A percentile compares a stretch with the other conserved stretches of the same genome.
These are phyloP conservation scores for Penicillium turbatum DNA, from an alignment of 495 filamentous ascomycete species.

Conservation along the genomic window DNA sequence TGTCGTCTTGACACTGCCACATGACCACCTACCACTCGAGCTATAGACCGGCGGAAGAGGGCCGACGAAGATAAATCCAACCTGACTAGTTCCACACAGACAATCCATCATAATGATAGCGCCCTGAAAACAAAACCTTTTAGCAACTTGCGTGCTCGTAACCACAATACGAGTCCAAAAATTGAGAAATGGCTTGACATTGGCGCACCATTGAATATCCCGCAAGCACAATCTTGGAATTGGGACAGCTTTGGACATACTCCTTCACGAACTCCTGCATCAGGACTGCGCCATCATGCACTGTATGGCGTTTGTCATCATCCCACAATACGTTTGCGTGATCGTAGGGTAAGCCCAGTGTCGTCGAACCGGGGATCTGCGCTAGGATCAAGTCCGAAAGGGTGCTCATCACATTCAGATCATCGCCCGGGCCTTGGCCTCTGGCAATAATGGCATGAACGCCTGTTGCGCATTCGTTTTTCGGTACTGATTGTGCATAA, in stretches of 20 bases:
- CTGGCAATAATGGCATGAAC: slow-evolving; percentile 28
- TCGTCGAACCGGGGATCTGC: slow-evolving; percentile 25
- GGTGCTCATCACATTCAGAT: slow-evolving; percentile 25
- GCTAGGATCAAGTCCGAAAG: slow-evolving; percentile 24
- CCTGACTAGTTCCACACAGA: slow-evolving; percentile 27
- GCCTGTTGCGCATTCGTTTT: slow-evolving; percentile 21
- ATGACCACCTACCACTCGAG: slow-evolving; percentile 13
- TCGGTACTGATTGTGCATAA: slow-evolving; percentile 11
- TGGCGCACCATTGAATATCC: slow-evolving; percentile 25
- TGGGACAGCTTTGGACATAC: slow-evolving; percentile 21
- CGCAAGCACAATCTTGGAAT: slow-evolving; percentile 21
- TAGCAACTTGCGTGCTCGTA: neutral
- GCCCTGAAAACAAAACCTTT: slow-evolving; percentile 14
- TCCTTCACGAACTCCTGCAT: slow-evolving; percentile 26
- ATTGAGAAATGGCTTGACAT: neutral
- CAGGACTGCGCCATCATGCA: slow-evolving; percentile 16
- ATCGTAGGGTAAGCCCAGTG: slow-evolving; percentile 23
- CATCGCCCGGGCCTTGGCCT: slow-evolving; percentile 26
- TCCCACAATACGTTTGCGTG: slow-evolving; percentile 10
- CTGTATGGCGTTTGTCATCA: slow-evolving; percentile 15
- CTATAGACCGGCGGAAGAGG: slow-evolving; percentile 19
- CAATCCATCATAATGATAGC: slow-evolving; percentile 27
- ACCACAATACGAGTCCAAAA: neutral
- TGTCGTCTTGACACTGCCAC: neutral
- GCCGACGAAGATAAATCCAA: slow-evolving; percentile 14